Conservation (phyloP, 495 filamentous ascomycete genomes). For the Cudoniella acicularis region DNA sequence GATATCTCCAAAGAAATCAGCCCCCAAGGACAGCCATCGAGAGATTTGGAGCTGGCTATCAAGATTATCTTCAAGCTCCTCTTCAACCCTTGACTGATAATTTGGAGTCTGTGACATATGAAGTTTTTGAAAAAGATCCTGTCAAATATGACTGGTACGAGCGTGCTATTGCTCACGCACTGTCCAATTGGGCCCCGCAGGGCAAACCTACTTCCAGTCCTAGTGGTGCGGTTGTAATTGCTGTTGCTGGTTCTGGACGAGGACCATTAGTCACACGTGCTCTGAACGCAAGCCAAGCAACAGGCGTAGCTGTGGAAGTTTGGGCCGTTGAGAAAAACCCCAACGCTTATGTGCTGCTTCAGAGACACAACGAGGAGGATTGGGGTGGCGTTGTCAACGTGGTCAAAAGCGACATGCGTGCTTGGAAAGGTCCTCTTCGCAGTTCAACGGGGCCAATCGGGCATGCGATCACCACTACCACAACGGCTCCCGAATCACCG, state of each 20-base stretch:
- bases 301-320: constrained; percentile 72
- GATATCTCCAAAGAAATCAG: constrained; percentile 79
- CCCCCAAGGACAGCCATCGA: constrained; percentile 57
- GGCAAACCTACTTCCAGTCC: constrained; percentile 68
- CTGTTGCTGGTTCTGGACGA: constrained; percentile 88
- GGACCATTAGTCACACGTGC: constrained; percentile 88
- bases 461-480: constrained; percentile 11
- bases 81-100: constrained; percentile 95
- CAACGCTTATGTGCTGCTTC: constrained; percentile 89
- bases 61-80: constrained; percentile 93
- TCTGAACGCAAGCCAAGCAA: constrained; percentile 68
- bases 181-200: constrained; percentile 72
- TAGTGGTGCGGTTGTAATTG: constrained; percentile 72
- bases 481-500: constrained; percentile 5
- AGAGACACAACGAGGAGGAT: constrained; percentile 72
- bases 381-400: constrained; percentile 78
- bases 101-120: constrained; percentile 93
- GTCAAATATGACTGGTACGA: constrained; percentile 98
- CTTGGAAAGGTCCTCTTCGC: constrained; percentile 75
- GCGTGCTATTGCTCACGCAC: constrained; percentile 71
- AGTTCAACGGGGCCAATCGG: constrained; percentile 13
- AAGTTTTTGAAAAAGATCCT: constrained; percentile 97
- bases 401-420: constrained; percentile 95
- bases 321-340: constrained; percentile 98
- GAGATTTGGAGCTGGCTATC: constrained; percentile 71